Base-by-base conservation (phyloP, 352 stramenopile genomes). In the Phytophthora pisi region DNA sequence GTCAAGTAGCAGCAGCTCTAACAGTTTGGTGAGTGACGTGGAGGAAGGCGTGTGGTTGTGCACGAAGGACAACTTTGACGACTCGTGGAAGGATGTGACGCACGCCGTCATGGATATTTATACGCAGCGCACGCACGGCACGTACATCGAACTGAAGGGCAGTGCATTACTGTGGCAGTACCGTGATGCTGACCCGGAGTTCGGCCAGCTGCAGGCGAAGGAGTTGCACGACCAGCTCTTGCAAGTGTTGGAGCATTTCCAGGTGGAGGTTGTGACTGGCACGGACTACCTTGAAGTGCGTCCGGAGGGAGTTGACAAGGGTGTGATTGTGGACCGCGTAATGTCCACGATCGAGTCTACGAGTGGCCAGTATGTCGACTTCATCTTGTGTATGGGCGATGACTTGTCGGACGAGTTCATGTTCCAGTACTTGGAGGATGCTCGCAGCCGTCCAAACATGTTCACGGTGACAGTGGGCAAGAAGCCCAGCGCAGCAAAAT, bases 91-190 rank as follows among this genome's bases (percentile, higher is more conserved):
- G 69, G 93, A 98, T 43, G 87, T 99, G 53, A 97, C 93, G 5
- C 92, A 98, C 67, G 92, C 89, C 26, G 97, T 99, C 46, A 99
- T 99, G 98, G 94, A 99, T 79, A 97, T 99, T 54, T 99, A 99
- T 88, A 97, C 97, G 8, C 96, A 96, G 68, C 87, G 97, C 55
- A 99, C 98, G 5, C 97, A 99, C 75, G 98, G 98, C 60, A 99
- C 97, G 49, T 99, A 99, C 74, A 98, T 99, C 36, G 98, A 99
- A 84, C 82, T 98, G 40, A 99, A 99, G 61, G 97, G 98, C 57
- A 99, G 97, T 72, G 98, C 98, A 36, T 76, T 99, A 57, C 71
- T 99, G 43, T 99, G 98, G 97, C 97, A 99, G 77, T 99, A 98
- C 72, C 92, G 97, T 63, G 97, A 99, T 78, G 97, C 98, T 9